Evolutionary conservation across 345 rosid genomes (phyloP).

Genomic region (Punica granatum): DNA sequence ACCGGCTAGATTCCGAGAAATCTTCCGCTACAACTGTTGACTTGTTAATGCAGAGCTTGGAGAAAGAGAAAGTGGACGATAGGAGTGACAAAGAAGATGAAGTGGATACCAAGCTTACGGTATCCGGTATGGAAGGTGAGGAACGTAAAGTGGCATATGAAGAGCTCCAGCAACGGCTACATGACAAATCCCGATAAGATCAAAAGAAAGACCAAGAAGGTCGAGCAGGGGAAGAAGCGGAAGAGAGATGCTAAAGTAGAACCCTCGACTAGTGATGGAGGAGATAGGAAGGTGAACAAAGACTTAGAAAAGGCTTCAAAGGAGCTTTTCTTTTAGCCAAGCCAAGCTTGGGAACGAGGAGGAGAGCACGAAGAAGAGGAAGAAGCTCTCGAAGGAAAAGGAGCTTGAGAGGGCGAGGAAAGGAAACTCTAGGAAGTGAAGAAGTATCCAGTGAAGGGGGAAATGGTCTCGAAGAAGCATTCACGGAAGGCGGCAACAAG

Average conservation of each 20-base stretch:
- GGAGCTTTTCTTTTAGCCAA: constrained; percentile 59
- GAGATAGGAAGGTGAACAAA: constrained; percentile 36
- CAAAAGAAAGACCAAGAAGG: constrained; percentile 21
- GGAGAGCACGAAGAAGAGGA: constrained; percentile 44
- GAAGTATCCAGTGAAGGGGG: constrained; percentile 78
- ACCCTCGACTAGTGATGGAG: constrained; percentile 15
- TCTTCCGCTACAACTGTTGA: constrained; percentile 48
- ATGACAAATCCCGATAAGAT: constrained; percentile 25
- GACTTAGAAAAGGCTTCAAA: constrained; percentile 65
- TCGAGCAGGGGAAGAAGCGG: constrained; percentile 37
- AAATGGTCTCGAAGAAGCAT: constrained; percentile 42
- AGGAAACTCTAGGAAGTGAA: constrained; percentile 50
- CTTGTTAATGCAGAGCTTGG: constrained; percentile 54
- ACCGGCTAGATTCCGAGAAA: constrained; percentile 67
- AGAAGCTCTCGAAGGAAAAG: constrained; percentile 47
- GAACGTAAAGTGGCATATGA: constrained; percentile 52
- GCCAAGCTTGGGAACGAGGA: constrained; percentile 64
- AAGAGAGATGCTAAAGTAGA: constrained; percentile 47
- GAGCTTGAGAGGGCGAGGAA: constrained; percentile 78
- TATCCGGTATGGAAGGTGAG: constrained; percentile 30
- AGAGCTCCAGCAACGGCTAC: constrained; percentile 68
- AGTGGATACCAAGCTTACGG: constrained; percentile 26
- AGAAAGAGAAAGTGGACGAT: constrained; percentile 38
- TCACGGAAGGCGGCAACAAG: constrained; percentile 68
- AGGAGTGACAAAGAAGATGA: constrained; percentile 39